Conservation (phyloP, 2,329 filamentous ascomycete species). For the Elsinoe australis region DNA sequence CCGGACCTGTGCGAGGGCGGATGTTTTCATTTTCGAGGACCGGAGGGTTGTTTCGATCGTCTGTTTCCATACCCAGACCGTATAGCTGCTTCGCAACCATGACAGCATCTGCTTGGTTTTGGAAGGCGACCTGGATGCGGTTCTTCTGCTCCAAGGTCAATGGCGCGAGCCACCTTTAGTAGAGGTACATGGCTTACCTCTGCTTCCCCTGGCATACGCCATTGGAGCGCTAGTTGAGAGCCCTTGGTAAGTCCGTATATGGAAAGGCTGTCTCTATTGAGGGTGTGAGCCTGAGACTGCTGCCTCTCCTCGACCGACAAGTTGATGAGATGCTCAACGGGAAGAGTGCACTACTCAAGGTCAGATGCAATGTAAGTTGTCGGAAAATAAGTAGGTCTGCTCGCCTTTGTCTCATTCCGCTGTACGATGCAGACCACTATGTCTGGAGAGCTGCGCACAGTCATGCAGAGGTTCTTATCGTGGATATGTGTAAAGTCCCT, state of each 20-base stretch:
- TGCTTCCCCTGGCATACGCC: slow-evolving; percentile 28
- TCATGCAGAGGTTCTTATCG: slow-evolving; percentile 3
- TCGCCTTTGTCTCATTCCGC: not conserved
- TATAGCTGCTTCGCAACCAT: slow-evolving; percentile 23
- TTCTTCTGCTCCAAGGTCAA: slow-evolving; percentile 24
- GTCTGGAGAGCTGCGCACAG: not conserved
- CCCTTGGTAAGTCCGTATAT: slow-evolving; percentile 38
- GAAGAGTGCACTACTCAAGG: not conserved
- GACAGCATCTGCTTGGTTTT: slow-evolving; percentile 22
- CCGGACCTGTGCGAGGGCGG: not conserved
- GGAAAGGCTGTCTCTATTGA: slow-evolving; percentile 36
- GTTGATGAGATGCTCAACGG: slow-evolving; percentile 2
- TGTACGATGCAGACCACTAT: not conserved
- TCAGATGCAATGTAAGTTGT: not conserved
- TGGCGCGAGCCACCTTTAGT: too few species aligned
- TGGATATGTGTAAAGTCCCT: not conserved
- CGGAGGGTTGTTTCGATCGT: not conserved
- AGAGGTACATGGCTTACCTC: too few species aligned
- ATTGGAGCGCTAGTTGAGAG: slow-evolving; percentile 36
- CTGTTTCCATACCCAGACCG: slow-evolving; percentile 12
- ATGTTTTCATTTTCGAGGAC: not conserved
- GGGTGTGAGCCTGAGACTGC: slow-evolving; percentile 24
- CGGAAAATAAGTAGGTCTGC: too few species aligned
- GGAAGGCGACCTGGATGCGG: slow-evolving; percentile 29
- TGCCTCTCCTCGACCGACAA: not conserved